These are phyloP conservation scores for Tulasnella calospora DNA, from an alignment of 768 basidiomycete genomes.

Conservation along the genomic window DNA sequence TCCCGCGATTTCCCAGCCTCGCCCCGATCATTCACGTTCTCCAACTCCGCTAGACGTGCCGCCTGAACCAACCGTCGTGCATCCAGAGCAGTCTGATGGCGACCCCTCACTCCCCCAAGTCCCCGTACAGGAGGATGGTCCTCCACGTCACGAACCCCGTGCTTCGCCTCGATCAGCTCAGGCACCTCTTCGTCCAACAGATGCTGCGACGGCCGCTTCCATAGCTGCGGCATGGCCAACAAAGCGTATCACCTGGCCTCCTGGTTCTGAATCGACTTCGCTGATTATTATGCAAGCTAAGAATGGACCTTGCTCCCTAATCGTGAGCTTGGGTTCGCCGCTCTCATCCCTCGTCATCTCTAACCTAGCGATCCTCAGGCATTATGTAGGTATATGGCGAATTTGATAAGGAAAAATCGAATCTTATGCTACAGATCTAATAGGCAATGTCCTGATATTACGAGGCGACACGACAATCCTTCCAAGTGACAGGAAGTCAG, in stretches of 20 bases:
- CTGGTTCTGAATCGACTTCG: conserved; percentile 64
- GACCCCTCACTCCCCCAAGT: background rate
- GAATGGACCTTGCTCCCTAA: conserved; percentile 80
- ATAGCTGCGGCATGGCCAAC: conserved; percentile 33
- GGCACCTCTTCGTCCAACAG: background rate
- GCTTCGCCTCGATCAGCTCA: background rate
- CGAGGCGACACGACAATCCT: conserved; percentile 74
- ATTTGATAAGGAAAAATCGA: background rate
- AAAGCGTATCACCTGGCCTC: conserved; percentile 54
- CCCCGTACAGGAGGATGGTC: background rate
- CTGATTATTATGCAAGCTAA: conserved; percentile 49
- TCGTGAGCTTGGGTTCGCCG: conserved; percentile 67
- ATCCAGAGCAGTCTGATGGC: background rate
- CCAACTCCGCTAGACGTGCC: background rate
- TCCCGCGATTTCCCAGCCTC: background rate
- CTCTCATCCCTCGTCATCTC: background rate
- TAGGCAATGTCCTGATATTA: conserved; percentile 84
- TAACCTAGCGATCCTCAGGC: background rate
- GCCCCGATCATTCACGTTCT: background rate
- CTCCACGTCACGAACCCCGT: background rate
- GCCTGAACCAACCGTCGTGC: background rate
- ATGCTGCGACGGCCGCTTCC: background rate
- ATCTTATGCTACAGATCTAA: background rate
- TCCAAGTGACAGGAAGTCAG: conserved; percentile 58
- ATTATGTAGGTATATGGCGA: background rate